Evolutionary conservation across 805 yeast species (phyloP).

Genomic region (Spathaspora gorwiae): DNA sequence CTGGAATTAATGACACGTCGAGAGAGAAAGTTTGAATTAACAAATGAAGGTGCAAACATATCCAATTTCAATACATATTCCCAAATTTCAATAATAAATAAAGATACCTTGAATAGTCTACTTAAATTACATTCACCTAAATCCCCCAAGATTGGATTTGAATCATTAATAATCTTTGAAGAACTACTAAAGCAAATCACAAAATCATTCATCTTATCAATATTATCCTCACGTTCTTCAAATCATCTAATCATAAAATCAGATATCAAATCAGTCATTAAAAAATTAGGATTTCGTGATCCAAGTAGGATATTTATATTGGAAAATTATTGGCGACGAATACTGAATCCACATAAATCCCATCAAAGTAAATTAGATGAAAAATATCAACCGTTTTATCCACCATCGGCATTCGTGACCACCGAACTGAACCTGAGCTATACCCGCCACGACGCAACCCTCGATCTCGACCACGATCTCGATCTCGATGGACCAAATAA

Average conservation of each 20-base stretch:
- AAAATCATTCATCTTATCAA: not conserved
- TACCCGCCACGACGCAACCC: too few relatives aligned
- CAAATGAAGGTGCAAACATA: not conserved
- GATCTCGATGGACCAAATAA: too few relatives aligned
- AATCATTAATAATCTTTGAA: not conserved
- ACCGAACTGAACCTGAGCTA: too few relatives aligned
- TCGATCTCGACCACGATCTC: too few relatives aligned
- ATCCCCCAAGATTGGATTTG: not conserved
- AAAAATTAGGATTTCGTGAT: not conserved
- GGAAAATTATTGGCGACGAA: not conserved
- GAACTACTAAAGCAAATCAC: not conserved
- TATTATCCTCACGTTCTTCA: not conserved
- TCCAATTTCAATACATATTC: not conserved
- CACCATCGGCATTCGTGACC: too few relatives aligned
- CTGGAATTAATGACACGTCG: conserved; percentile 16
- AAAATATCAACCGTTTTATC: too few relatives aligned
- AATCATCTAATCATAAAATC: not conserved
- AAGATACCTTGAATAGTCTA: too few relatives aligned
- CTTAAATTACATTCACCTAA: too few relatives aligned
- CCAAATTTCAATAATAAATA: too few relatives aligned
- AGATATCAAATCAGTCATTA: not conserved
- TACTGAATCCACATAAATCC: not conserved
- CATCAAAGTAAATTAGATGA: not conserved
- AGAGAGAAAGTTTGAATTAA: not conserved
- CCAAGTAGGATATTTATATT: not conserved